Conservation (phyloP, 2,329 filamentous ascomycete genomes). For the Talaromyces rugulosus region DNA sequence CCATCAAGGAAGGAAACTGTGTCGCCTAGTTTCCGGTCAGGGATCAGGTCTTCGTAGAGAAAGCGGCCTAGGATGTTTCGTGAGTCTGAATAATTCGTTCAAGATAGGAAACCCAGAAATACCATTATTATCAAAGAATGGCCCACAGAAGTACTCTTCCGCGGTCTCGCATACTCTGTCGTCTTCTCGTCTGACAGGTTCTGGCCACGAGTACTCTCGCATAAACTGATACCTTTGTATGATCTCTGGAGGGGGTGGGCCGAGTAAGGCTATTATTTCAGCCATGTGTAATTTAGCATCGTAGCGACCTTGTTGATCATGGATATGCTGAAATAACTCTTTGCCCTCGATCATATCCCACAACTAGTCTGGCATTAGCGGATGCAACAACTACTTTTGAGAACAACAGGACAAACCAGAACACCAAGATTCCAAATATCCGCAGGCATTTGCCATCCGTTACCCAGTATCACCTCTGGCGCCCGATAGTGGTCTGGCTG, state of each 20-base stretch:
- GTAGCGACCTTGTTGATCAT: constrained; percentile 32
- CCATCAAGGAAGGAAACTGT: constrained; percentile 24
- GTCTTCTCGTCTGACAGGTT: constrained; percentile 22
- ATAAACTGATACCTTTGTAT: constrained; percentile 31
- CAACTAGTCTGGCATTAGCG: constrained; percentile 13
- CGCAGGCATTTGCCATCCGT: constrained; percentile 33
- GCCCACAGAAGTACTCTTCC: constrained; percentile 32
- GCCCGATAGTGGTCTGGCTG: constrained; percentile 41
- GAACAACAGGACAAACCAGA: constrained; percentile 19
- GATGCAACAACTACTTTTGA: too few species aligned
- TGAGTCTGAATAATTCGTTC: not conserved
- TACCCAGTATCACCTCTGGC: constrained; percentile 38
- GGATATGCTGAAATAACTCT: constrained; percentile 34
- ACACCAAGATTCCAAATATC: constrained; percentile 42
- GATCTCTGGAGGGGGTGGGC: constrained; percentile 33
- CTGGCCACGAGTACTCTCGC: constrained; percentile 26
- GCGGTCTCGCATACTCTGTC: constrained; percentile 27
- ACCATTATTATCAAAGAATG: constrained; percentile 34
- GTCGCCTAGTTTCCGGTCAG: constrained; percentile 26
- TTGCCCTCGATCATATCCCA: constrained; percentile 37
- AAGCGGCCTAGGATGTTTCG: constrained; percentile 23
- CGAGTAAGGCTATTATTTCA: constrained; percentile 41
- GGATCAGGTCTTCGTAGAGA: constrained; percentile 30
- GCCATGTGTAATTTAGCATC: constrained; percentile 36
- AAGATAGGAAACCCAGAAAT: constrained; percentile 5